phyloP scores from a whole-genome alignment of 2,329 filamentous ascomycete species.

The Sporothrix globosa region DNA sequence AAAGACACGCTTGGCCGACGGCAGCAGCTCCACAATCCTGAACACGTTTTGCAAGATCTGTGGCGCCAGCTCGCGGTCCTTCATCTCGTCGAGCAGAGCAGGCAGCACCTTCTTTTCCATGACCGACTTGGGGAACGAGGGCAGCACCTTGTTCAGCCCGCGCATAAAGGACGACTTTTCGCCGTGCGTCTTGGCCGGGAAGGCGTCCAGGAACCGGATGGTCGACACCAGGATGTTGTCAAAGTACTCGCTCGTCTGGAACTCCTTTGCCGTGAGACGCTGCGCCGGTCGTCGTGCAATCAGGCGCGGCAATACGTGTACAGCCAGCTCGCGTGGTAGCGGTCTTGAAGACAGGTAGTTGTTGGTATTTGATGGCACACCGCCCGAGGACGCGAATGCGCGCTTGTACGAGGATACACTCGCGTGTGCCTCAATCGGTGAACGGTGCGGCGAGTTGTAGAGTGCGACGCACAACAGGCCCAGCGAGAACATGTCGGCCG shows the following conservation, averaged over 20 bases:
- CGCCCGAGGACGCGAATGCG: conserved; percentile 75
- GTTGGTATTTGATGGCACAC: conserved; percentile 77
- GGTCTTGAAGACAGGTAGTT: conserved; percentile 80
- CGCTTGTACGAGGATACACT: conserved; percentile 85
- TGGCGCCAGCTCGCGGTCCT: conserved; percentile 84
- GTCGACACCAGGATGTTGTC: conserved; percentile 96
- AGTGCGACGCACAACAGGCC: conserved; percentile 85
- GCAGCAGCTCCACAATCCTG: conserved; percentile 79
- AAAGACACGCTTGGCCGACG: conserved; percentile 76
- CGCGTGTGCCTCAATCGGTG: conserved; percentile 79
- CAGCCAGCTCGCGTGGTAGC: conserved; percentile 76
- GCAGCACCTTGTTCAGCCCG: conserved; percentile 81
- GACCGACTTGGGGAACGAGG: conserved; percentile 90
- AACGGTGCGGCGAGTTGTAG: conserved; percentile 92
- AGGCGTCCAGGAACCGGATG: conserved; percentile 87
- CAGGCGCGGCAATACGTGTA: conserved; percentile 77
- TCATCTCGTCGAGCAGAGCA: conserved; percentile 87
- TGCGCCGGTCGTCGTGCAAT: conserved; percentile 87
- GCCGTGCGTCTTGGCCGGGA: conserved; percentile 86
- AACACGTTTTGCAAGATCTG: conserved; percentile 90
- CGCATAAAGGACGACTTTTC: conserved; percentile 93
- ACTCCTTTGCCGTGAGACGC: conserved; percentile 83
- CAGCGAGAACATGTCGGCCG: conserved; percentile 91
- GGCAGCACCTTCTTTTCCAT: conserved; percentile 93
- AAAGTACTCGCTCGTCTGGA: conserved; percentile 94